A percentile compares a stretch with the other conserved stretches of the same genome.
These are phyloP conservation scores for Omphalotus guepiniiformis DNA, from an alignment of 768 basidiomycete species.

Conservation along the genomic window DNA sequence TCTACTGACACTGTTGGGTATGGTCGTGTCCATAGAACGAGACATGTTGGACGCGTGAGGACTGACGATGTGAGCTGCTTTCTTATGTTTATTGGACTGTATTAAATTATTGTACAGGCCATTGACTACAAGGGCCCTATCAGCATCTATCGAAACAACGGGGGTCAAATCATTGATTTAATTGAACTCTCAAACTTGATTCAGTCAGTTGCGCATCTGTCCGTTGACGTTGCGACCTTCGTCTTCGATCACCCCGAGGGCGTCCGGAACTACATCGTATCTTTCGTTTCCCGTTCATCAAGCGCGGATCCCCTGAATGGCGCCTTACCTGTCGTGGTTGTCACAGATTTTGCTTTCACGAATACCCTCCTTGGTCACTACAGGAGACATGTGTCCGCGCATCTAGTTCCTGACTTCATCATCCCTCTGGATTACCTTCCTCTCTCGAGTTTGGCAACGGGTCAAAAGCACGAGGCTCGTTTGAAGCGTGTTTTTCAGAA, in stretches of 20 bases:
- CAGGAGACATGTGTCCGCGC: background rate
- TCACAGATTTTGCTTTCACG: background rate
- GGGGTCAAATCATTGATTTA: background rate
- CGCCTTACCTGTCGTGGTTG: background rate
- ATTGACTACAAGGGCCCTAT: background rate
- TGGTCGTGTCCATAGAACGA: background rate
- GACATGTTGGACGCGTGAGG: background rate
- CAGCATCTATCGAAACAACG: background rate
- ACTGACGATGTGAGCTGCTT: background rate
- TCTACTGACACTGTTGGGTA: background rate
- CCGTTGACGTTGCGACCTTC: background rate
- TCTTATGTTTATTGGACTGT: background rate
- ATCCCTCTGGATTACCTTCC: conserved; percentile 6
- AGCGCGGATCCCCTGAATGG: conserved; percentile 1
- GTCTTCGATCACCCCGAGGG: conserved; percentile 4
- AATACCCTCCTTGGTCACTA: background rate
- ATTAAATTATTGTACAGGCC: background rate
- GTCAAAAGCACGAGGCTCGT: background rate
- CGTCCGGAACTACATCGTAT: background rate
- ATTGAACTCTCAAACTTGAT: background rate
- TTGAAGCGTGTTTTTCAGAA: conserved; percentile 1
- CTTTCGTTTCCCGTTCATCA: conserved; percentile 4
- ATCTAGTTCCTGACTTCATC: conserved; percentile 5
- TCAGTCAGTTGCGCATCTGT: background rate
- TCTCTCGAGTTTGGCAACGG: background rate